A percentile compares a stretch with the other conserved stretches of the same genome.
Conservation (phyloP, 441 rosid genomes). For the Croton setiger region DNA sequence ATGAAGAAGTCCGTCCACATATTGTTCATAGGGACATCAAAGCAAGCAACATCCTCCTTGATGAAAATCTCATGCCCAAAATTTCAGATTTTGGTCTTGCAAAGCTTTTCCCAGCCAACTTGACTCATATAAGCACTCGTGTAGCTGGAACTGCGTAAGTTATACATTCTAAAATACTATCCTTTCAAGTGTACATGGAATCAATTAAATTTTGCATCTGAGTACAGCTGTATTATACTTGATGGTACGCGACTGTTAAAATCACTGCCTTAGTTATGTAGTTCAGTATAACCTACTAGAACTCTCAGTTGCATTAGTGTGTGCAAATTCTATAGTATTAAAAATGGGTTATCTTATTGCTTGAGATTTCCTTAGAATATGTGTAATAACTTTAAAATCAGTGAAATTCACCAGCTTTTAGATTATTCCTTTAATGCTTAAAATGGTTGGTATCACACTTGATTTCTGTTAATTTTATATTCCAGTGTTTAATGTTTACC, state of each 20-base stretch:
- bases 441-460: background rate
- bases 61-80: conserved; percentile 44
- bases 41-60: conserved; percentile 73
- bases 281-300: background rate
- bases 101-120: conserved; percentile 53
- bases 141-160: conserved; percentile 75
- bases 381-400: background rate
- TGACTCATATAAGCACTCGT: conserved; percentile 63
- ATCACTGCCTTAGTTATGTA: background rate
- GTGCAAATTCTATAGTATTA: background rate
- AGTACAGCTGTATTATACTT: background rate
- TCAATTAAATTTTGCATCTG: background rate
- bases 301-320: background rate
- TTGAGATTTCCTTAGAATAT: background rate
- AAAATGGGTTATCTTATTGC: background rate
- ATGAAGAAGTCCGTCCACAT: conserved; percentile 56
- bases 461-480: background rate
- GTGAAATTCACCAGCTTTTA: background rate
- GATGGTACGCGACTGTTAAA: background rate
- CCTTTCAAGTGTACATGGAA: conserved; percentile 8
- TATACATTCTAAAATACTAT: background rate
- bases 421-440: background rate
- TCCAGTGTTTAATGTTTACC: background rate
- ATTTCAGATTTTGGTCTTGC: conserved; percentile 81
- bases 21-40: conserved; percentile 70